These are phyloP conservation scores for Piedraia hortae DNA, from an alignment of 2,329 filamentous ascomycete genomes.

Conservation along the genomic window DNA sequence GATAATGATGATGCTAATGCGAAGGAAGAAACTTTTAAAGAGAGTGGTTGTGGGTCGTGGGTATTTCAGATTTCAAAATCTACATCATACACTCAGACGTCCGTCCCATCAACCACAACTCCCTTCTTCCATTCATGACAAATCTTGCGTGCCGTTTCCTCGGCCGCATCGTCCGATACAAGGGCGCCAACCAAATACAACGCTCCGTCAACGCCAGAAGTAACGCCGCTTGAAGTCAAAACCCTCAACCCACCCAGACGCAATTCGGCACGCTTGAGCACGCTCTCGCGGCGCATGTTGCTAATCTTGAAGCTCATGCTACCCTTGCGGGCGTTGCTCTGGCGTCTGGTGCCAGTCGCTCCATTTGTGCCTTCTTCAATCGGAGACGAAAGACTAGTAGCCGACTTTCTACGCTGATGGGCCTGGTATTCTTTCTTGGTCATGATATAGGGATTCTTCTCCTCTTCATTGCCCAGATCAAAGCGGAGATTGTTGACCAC, in stretches of 20 bases:
- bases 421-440: slow-evolving; percentile 33
- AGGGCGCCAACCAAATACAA: slow-evolving; percentile 66
- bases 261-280: slow-evolving; percentile 50
- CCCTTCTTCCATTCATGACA: slow-evolving; percentile 74
- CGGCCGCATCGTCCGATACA: slow-evolving; percentile 48
- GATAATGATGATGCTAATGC: too few relatives aligned
- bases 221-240: slow-evolving; percentile 54
- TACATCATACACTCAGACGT: too few relatives aligned
- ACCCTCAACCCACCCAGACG: slow-evolving; percentile 41
- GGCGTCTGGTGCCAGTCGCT: slow-evolving; percentile 16
- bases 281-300: slow-evolving; percentile 49
- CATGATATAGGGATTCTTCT: slow-evolving; percentile 61
- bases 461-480: slow-evolving; percentile 48
- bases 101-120: slow-evolving; percentile 56
- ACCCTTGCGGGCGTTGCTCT: slow-evolving; percentile 34
- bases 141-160: slow-evolving; percentile 46
- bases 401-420: slow-evolving; percentile 15
- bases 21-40: too few relatives aligned
- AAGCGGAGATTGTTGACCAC: slow-evolving; percentile 82
- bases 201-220: slow-evolving; percentile 55
- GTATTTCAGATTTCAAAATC: too few relatives aligned
- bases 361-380: slow-evolving; percentile 9
- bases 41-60: too few relatives aligned
- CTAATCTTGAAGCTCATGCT: slow-evolving; percentile 57
- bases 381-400: slow-evolving; percentile 15